Base-by-base conservation (phyloP, 495 filamentous ascomycete genomes). In the Penicillium mononematosum region DNA sequence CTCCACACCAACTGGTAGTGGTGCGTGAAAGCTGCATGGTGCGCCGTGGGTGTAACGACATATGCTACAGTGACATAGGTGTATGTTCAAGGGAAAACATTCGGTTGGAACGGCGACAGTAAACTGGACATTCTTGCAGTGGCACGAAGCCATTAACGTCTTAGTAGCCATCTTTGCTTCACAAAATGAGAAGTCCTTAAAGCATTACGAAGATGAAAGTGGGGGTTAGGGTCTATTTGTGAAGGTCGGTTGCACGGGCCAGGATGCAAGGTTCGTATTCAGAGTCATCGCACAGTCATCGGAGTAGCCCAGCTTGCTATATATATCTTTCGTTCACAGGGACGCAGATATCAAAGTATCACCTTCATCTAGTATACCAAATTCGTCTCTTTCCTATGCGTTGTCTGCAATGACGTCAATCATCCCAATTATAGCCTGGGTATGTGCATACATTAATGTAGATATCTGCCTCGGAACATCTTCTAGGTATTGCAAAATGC, bases 51-150 rank as follows among this genome's bases (percentile, higher is more conserved):
- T 70, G 55, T 82, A 83, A 45, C 87, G 83, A 62, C 85, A 89
- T 41, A 74, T 73, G 62, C 72, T 70, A 73, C 87, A 90, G 61
- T 86, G 85, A 70, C 86, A 90, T 45, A 89, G 55, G 34, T 73
- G 69, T 19, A 70, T 57, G 27, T 62, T 50, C n/a, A 74, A 51
- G 1, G 71, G 71, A 27, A 72, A 57, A 16, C 50, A 19, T 58
- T 52, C 24, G 51, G 58, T 39, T 46, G 67, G 58, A 20, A 70
- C 22, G 52, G 59, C 58, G 32, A 74, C 17, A 22, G 58, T 64
- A 50, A 68, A 66, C 68, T 64, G 75, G 12, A 75, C 68, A n/a
- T 65, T 59, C 24, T 70, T 70, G 62, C 85, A 88, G 58, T 77
- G 77, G 64, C 85, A 88, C 22, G 78, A 72, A 20, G 81, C 61